These are phyloP conservation scores for Kodamaea alishanica DNA, from an alignment of 1,139 yeast species.

Conservation along the genomic window DNA sequence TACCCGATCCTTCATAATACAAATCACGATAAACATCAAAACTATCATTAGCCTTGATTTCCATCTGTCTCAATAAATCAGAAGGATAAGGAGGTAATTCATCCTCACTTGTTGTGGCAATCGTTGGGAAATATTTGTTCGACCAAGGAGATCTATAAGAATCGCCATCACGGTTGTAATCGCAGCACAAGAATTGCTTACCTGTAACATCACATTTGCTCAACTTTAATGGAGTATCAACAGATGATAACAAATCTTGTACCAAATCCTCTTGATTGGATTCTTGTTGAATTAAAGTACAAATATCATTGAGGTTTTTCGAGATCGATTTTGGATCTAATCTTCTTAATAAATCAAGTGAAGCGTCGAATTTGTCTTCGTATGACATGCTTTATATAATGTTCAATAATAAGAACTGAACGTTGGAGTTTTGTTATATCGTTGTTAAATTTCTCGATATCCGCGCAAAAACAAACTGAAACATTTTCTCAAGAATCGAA, in stretches of 20 bases:
- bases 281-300: conserved; percentile 62
- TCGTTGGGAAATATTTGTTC: conserved; percentile 66
- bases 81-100: conserved; percentile 73
- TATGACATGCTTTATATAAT: too few species aligned
- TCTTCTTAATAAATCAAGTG: conserved; percentile 82
- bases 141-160: conserved; percentile 92
- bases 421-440: too few species aligned
- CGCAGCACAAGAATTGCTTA: conserved; percentile 78
- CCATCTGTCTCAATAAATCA: conserved; percentile 63
- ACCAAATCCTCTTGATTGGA: conserved; percentile 53
- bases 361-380: conserved; percentile 78
- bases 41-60: conserved; percentile 79
- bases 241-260: conserved; percentile 80
- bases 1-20: conserved; percentile 88
- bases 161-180: conserved; percentile 93
- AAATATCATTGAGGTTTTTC: conserved; percentile 60
- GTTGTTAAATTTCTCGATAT: too few species aligned
- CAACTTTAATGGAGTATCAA: conserved; percentile 77
- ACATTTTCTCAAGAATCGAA: too few species aligned
- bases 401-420: too few species aligned
- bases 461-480: too few species aligned
- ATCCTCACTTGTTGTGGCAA: conserved; percentile 42
- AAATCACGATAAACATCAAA: conserved; percentile 90
- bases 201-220: conserved; percentile 56
- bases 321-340: conserved; percentile 72